phyloP scores from a whole-genome alignment of 2,329 filamentous ascomycete genomes.

The Venturiaceae sp. region DNA sequence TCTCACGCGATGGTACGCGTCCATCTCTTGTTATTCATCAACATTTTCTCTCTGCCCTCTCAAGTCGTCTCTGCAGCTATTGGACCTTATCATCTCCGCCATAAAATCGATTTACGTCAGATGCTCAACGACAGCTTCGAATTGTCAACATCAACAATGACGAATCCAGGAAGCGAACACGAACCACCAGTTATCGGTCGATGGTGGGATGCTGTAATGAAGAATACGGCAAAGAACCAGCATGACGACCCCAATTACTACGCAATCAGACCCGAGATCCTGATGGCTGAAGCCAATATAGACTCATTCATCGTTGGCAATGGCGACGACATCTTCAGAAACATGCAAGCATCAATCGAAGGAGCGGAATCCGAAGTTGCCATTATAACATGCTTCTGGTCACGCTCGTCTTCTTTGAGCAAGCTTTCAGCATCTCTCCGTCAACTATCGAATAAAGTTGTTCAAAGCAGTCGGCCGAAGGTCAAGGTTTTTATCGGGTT shows the following conservation, averaged over 20 bases:
- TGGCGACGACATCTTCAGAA: constrained; percentile 30
- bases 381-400: constrained; percentile 78
- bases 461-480: constrained; percentile 24
- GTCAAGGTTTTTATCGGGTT: constrained; percentile 65
- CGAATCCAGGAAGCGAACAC: background rate
- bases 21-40: too few relatives aligned
- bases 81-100: background rate
- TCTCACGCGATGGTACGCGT: too few relatives aligned
- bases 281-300: constrained; percentile 24
- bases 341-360: constrained; percentile 52
- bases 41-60: too few relatives aligned
- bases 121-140: background rate
- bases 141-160: background rate
- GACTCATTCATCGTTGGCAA: constrained; percentile 32
- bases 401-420: constrained; percentile 51
- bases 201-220: constrained; percentile 6
- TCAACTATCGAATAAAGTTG: constrained; percentile 44
- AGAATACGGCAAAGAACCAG: background rate
- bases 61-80: too few relatives aligned
- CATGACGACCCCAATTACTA: constrained; percentile 30
- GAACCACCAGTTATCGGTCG: background rate
- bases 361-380: constrained; percentile 55
- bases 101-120: background rate
- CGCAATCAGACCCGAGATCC: constrained; percentile 19
- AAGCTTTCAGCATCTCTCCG: constrained; percentile 49